Evolutionary conservation across 2,329 filamentous ascomycete genomes (phyloP).

Genomic region (Emergomyces pasteurianus): DNA sequence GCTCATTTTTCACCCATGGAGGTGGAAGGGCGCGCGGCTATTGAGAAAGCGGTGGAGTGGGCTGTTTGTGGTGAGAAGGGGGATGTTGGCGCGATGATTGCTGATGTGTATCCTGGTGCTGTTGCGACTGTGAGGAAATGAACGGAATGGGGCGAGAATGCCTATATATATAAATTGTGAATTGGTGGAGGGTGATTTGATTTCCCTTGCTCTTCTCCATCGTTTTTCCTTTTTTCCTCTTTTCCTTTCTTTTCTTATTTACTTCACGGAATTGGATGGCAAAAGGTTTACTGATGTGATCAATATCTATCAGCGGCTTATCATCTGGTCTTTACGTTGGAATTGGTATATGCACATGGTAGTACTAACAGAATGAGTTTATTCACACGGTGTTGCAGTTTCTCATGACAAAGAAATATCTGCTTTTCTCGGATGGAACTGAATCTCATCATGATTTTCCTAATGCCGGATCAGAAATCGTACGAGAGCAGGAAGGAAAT

Average conservation of each 20-base stretch:
- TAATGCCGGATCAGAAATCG: not conserved
- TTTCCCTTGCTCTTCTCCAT: not conserved
- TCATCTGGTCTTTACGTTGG: not conserved
- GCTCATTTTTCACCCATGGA: conserved; percentile 46
- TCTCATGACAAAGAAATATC: not conserved
- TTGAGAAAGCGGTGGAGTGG: conserved; percentile 33
- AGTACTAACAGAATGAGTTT: not conserved
- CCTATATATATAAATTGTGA: not conserved
- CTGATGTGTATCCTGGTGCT: conserved; percentile 23
- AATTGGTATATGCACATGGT: not conserved
- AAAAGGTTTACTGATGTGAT: too few species aligned
- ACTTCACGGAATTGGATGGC: not conserved
- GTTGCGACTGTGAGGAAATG: conserved; percentile 23
- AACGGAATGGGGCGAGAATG: conserved; percentile 1
- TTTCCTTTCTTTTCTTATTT: not conserved
- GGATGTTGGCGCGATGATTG: conserved; percentile 21
- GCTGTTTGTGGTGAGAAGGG: conserved; percentile 25
- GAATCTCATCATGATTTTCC: not conserved
- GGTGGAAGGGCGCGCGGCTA: conserved; percentile 28
- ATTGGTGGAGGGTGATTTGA: not conserved
- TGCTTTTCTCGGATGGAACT: not conserved
- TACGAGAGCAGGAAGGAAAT: too few species aligned
- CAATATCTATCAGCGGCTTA: not conserved
- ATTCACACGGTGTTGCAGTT: not conserved
- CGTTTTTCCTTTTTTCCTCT: not conserved